Evolutionary conservation across 2,329 filamentous ascomycete genomes (phyloP), one percentile per base, ranked within the genome.

Genomic region (Thelonectria discophora): DNA sequence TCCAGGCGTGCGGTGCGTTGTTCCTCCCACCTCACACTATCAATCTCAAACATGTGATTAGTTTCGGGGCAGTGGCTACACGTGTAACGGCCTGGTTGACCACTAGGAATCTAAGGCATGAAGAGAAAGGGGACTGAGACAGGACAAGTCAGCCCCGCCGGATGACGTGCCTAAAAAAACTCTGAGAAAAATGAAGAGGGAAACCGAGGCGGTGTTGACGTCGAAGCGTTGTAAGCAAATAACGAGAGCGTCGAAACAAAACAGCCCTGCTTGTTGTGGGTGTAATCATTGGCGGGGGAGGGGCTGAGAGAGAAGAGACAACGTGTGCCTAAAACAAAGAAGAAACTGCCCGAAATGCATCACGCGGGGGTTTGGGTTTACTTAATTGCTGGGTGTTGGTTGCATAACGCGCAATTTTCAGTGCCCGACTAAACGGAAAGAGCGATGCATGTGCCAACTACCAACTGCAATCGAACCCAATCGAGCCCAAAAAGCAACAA

Each of bases 141-240:
- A 11, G 32, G 7, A 34, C 32, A 34, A 47, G 43, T 15, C 43
- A 47, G 43, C 43, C 43, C 43, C 21, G 43, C 43, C 20, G 13
- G 30, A 15, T 47, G 43, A 47, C 43, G 43, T 47, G 43, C 43
- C n/a, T n/a, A n/a, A n/a, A n/a, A n/a, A n/a, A n/a, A n/a, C n/a
- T n/a, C n/a, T n/a, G n/a, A n/a, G n/a, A n/a, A n/a, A n/a, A n/a
- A n/a, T n/a, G n/a, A n/a, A n/a, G n/a, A n/a, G n/a, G n/a, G n/a
- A n/a, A n/a, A n/a, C 24, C 32, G 20, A 47, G 43, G 21, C 43
- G 21, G 13, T 27, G 20, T 27, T 47, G 43, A 24, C 24, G 24
- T 24, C 7, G 24, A 7, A 24, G 24, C 24, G n/a, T 24, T 24
- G 24, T 24, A 46, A 46, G 42, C 42, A 46, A 17, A 24, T 21